Evolutionary conservation across 257 asterid genomes (phyloP), one percentile per base, ranked within the genome.

Genomic region (Solanum sparsipilum): DNA sequence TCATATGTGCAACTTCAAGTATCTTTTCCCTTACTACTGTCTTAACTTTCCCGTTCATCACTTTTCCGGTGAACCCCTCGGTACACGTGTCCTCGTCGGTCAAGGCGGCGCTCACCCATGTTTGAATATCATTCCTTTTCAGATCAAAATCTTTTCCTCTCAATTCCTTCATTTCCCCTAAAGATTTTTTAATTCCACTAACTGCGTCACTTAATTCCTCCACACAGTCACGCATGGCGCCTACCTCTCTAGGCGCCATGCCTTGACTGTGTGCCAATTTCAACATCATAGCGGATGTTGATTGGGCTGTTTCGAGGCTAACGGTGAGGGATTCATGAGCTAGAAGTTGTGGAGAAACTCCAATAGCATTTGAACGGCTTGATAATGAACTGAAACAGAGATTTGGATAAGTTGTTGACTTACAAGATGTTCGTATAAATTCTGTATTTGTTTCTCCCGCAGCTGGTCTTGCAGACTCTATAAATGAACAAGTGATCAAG

Each of bases 31-130:
- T 48, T 2, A 91, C 92, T 12, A 78, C 36, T 0, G 3, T 32
- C 36, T 81, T 86, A 6, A 78, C 73, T 15, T 73, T 86, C 56
- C 93, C 92, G 5, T 27, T 56, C 1, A 65, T 48, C 10, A 29
- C 73, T 65, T 73, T 84, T 52, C 85, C 90, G 18, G 27, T 38
- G 35, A 92, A 93, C 25, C 92, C 95, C 32, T 93, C 95, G 31
- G 88, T 86, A 89, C 94, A 93, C 4, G 95, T 93, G 16, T 88
- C 92, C 21, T 91, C 92, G 32, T 92, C 92, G 0, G 95, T 93
- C 68, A 93, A 56, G 36, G 95, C 95, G 11, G 93, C 95, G 31
- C 95, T 93, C 0, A 92, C 95, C 95, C 95, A 93, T 15, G 95
- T 93, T 65, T 92, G 88, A 15, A 92, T 79, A 79, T 93, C 92